Percentiles rank a stretch among this genome's conserved stretches.
Conservation (phyloP, 148 eudicot genomes). For the Dysphania ambrosioides region DNA sequence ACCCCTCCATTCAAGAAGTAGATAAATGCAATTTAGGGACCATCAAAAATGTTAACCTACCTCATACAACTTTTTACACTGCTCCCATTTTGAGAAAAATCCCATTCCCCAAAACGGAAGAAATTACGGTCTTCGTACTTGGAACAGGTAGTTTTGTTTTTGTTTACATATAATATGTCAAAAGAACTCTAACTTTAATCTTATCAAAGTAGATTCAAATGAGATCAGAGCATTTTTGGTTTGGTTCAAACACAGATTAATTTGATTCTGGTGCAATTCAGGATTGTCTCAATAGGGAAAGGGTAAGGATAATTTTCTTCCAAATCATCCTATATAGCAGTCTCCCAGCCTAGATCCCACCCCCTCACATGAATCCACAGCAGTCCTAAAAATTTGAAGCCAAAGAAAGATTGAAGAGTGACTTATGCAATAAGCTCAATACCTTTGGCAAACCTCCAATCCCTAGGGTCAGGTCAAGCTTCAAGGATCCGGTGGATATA, state of each 20-base stretch:
- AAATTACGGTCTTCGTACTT: too few relatives aligned
- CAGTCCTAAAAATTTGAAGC: neutral
- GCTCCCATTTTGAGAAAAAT: too few relatives aligned
- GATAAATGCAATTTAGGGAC: too few relatives aligned
- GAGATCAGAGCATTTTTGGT: neutral
- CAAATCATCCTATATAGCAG: neutral
- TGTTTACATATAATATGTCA: too few relatives aligned
- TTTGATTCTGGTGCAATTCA: neutral
- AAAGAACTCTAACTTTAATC: too few relatives aligned
- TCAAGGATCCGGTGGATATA: conserved; percentile 87
- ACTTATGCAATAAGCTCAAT: conserved; percentile 10
- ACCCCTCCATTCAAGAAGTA: neutral
- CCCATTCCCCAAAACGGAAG: too few relatives aligned
- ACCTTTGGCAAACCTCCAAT: conserved; percentile 98
- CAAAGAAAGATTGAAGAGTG: neutral
- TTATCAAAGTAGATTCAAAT: neutral
- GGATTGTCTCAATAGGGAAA: neutral
- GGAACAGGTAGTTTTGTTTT: too few relatives aligned
- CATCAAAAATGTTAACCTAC: too few relatives aligned
- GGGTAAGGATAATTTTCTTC: neutral
- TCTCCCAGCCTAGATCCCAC: neutral
- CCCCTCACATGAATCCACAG: neutral
- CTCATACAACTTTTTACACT: too few relatives aligned
- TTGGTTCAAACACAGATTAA: neutral
- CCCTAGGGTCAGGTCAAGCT: conserved; percentile 89